These are phyloP conservation scores for Teunomyces tritomae DNA, from an alignment of 805 yeast genomes.

Conservation along the genomic window DNA sequence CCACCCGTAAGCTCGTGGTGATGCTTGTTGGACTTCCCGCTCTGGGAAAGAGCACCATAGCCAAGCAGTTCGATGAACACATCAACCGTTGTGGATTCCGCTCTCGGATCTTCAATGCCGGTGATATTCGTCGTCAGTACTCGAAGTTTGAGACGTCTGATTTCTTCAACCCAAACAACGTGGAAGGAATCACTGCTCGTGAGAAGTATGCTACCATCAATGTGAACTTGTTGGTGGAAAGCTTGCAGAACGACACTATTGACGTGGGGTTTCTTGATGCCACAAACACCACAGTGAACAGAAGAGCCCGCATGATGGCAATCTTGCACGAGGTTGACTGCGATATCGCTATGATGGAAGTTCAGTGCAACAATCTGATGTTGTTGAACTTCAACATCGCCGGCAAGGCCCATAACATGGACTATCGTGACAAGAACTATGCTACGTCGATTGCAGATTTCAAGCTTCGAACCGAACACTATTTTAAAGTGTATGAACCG, in stretches of 20 bases:
- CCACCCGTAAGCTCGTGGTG: slow-evolving; percentile 20
- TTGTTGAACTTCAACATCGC: slow-evolving; percentile 60
- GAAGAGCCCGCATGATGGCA: slow-evolving; percentile 32
- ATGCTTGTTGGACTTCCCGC: slow-evolving; percentile 43
- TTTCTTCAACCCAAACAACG: slow-evolving; percentile 38
- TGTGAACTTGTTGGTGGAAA: slow-evolving; percentile 29
- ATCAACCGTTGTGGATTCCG: slow-evolving; percentile 23
- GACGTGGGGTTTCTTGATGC: slow-evolving; percentile 43
- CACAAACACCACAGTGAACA: slow-evolving; percentile 37
- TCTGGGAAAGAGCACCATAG: slow-evolving; percentile 39
- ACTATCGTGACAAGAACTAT: slow-evolving; percentile 54
- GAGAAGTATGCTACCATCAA: slow-evolving; percentile 36
- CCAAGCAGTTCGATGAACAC: slow-evolving; percentile 29
- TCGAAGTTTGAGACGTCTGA: slow-evolving; percentile 28
- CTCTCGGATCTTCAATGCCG: slow-evolving; percentile 46
- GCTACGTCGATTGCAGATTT: slow-evolving; percentile 58
- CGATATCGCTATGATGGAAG: slow-evolving; percentile 55
- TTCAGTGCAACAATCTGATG: slow-evolving; percentile 52
- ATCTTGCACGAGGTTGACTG: slow-evolving; percentile 24
- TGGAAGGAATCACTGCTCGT: slow-evolving; percentile 27
- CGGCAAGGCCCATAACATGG: slow-evolving; percentile 60
- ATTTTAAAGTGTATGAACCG: slow-evolving; percentile 38
- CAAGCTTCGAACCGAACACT: slow-evolving; percentile 52
- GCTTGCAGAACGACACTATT: slow-evolving; percentile 22
- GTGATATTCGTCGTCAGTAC: slow-evolving; percentile 45